phyloP scores from a whole-genome alignment of 108 stramenopile species.

The Mediolabrus comicus region DNA sequence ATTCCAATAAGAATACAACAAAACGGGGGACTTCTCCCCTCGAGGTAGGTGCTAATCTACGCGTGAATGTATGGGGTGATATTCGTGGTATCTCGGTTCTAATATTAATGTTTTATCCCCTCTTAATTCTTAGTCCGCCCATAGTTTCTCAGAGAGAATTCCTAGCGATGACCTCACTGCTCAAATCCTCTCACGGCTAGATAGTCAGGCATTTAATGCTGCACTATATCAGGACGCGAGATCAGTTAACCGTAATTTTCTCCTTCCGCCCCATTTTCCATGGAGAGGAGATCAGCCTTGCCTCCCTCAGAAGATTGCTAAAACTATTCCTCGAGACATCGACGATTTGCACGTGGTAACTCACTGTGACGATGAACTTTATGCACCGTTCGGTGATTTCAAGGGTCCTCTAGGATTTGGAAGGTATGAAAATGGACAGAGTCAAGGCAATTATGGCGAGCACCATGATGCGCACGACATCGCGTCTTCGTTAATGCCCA shows the following conservation, averaged over 20 bases:
- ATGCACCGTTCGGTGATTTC: conserved; percentile 52
- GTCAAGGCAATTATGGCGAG: conserved; percentile 25
- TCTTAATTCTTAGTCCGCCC: background rate
- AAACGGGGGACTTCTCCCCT: background rate
- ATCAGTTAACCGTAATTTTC: conserved; percentile 32
- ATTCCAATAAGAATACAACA: background rate
- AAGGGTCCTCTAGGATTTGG: conserved; percentile 67
- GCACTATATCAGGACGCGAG: conserved; percentile 35
- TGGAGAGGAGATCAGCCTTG: conserved; percentile 19
- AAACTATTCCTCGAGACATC: conserved; percentile 75
- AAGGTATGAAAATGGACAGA: conserved; percentile 59
- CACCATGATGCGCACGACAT: conserved; percentile 2
- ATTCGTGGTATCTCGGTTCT: background rate
- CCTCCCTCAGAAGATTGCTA: conserved; percentile 47
- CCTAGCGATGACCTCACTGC: conserved; percentile 21
- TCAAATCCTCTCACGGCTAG: conserved; percentile 40
- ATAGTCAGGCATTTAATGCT: conserved; percentile 21
- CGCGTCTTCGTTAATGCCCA: conserved; percentile 5
- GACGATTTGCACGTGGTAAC: conserved; percentile 70
- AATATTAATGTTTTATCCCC: background rate
- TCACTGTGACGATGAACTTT: conserved; percentile 51
- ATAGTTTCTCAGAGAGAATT: background rate
- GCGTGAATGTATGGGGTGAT: background rate
- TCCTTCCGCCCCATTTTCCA: conserved; percentile 37
- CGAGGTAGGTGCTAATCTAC: background rate